These are phyloP conservation scores for Penicillium antarcticum DNA, from an alignment of 495 filamentous ascomycete genomes.

Conservation along the genomic window DNA sequence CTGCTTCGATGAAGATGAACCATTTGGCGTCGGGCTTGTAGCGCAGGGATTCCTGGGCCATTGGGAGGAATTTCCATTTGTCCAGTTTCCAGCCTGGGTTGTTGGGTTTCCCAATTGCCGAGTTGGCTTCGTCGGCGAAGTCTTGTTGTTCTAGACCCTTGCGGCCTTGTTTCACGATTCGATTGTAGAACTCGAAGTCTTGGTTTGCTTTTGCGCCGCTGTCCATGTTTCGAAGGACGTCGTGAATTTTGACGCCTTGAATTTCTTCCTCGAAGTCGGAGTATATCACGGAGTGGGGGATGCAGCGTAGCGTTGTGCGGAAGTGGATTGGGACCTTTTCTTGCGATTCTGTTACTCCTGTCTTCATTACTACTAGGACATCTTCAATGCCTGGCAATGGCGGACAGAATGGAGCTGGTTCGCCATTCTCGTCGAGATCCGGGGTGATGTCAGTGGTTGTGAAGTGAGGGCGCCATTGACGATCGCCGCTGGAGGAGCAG, in stretches of 20 bases:
- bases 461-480: slow-evolving; percentile 5
- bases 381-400: slow-evolving; percentile 41
- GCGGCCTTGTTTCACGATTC: slow-evolving; percentile 36
- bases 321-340: slow-evolving; percentile 49
- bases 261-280: slow-evolving; percentile 53
- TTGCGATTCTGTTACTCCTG: slow-evolving; percentile 41
- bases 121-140: slow-evolving; percentile 43
- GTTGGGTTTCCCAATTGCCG: slow-evolving; percentile 44
- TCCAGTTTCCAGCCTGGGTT: slow-evolving; percentile 56
- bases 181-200: slow-evolving; percentile 54
- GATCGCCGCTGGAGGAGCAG: slow-evolving; percentile 15
- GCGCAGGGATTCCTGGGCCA: slow-evolving; percentile 46
- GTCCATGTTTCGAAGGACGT: slow-evolving; percentile 45
- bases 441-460: slow-evolving; percentile 2
- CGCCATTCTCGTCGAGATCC: slow-evolving; percentile 7
- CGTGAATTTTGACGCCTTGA: slow-evolving; percentile 44
- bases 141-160: slow-evolving; percentile 39
- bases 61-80: slow-evolving; percentile 59
- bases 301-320: slow-evolving; percentile 48
- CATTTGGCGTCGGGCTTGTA: slow-evolving; percentile 53
- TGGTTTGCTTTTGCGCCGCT: slow-evolving; percentile 30
- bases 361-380: slow-evolving; percentile 45
- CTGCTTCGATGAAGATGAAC: slow-evolving; percentile 69
- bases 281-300: slow-evolving; percentile 53
- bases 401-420: slow-evolving; percentile 28